phyloP scores from a whole-genome alignment of 2,329 filamentous ascomycete species.

The Monosporascus sp. region DNA sequence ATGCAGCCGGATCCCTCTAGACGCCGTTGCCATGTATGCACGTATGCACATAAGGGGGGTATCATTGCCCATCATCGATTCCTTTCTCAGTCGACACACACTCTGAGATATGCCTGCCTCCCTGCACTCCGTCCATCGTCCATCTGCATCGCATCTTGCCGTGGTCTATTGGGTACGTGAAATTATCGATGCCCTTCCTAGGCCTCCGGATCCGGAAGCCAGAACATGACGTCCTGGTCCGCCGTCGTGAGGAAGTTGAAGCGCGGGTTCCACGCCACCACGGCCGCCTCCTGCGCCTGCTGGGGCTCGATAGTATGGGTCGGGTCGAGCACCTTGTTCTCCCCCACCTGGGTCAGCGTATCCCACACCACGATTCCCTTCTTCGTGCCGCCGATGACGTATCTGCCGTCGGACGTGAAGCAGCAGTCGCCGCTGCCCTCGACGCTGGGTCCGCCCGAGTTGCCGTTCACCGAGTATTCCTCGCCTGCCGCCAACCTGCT shows the following conservation, averaged over 20 bases:
- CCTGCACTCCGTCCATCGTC: no score
- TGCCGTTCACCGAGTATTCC: constrained; percentile 29
- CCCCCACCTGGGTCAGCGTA: constrained; percentile 50
- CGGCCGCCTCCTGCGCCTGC: constrained; percentile 62
- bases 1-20: not conserved
- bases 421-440: constrained; percentile 74
- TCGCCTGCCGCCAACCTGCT: constrained; percentile 51
- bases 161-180: no score
- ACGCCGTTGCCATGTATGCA: not conserved
- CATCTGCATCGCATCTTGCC: no score
- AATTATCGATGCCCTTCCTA: constrained; percentile 19
- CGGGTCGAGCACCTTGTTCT: constrained; percentile 58
- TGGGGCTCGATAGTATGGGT: constrained; percentile 50
- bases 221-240: constrained; percentile 77
- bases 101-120: no score
- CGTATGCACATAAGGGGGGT: not conserved
- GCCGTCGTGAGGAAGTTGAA: constrained; percentile 90
- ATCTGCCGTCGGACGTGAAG: constrained; percentile 85
- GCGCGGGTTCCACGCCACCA: constrained; percentile 83
- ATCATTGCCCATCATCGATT: not conserved
- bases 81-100: not conserved
- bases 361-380: constrained; percentile 85
- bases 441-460: constrained; percentile 39
- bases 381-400: constrained; percentile 73
- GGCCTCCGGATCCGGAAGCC: constrained; percentile 64